Percentiles rank a stretch among this genome's conserved stretches.
phyloP scores from a whole-genome alignment of 73 alveolate species.

The Paraurostyla sp. region DNA sequence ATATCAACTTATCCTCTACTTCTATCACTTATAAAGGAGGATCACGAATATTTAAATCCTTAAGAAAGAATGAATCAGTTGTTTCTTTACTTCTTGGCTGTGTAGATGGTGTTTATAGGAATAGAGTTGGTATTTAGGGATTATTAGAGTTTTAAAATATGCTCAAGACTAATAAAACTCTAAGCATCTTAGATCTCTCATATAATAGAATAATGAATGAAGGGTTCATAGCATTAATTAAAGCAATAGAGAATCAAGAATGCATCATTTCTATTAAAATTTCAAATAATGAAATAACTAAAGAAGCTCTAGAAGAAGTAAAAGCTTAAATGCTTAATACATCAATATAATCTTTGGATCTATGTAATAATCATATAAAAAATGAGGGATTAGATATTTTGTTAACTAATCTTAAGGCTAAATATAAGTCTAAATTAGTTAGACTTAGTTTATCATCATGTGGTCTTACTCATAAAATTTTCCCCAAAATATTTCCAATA shows the following conservation, averaged over 20 bases:
- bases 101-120: slow-evolving; percentile 75
- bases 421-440: slow-evolving; percentile 3
- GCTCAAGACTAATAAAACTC: slow-evolving; percentile 45
- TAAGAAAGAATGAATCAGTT: slow-evolving; percentile 61
- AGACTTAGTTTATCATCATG: slow-evolving; percentile 56
- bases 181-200: slow-evolving; percentile 59
- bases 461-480: background rate
- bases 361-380: slow-evolving; percentile 64
- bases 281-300: slow-evolving; percentile 62
- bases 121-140: slow-evolving; percentile 67
- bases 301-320: slow-evolving; percentile 34
- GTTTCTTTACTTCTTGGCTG: slow-evolving; percentile 52
- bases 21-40: slow-evolving; percentile 72
- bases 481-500: slow-evolving; percentile 49
- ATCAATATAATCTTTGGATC: slow-evolving; percentile 37
- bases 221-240: slow-evolving; percentile 53
- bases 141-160: slow-evolving; percentile 54
- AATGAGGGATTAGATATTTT: slow-evolving; percentile 68
- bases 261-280: slow-evolving; percentile 54
- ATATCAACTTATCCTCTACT: slow-evolving; percentile 72
- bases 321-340: slow-evolving; percentile 28
- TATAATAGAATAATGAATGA: slow-evolving; percentile 68
- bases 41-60: slow-evolving; percentile 53
- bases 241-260: slow-evolving; percentile 56
- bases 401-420: slow-evolving; percentile 14